Percentiles rank a stretch among this genome's conserved stretches.
phyloP scores from a whole-genome alignment of 2,329 filamentous ascomycete species.

The Cladosporium sp. region DNA sequence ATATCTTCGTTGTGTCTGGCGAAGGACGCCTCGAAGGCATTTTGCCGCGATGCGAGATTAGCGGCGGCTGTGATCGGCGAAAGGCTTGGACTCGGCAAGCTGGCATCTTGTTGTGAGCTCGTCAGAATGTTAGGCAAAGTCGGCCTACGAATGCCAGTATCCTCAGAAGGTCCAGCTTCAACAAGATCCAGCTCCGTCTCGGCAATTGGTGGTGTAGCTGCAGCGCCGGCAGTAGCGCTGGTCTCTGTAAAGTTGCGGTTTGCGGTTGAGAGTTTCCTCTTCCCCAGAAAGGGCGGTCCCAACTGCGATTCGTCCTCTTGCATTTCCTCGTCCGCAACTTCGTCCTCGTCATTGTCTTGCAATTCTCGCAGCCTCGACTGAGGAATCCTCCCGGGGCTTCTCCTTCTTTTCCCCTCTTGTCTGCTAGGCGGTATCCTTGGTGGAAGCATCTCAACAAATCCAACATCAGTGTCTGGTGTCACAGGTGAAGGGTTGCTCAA shows the following conservation, averaged over 20 bases:
- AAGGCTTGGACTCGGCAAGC: conserved; percentile 87
- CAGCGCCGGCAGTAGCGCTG: conserved; percentile 16
- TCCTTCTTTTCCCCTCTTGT: conserved; percentile 17
- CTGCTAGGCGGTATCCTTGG: conserved; percentile 18
- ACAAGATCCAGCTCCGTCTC: conserved; percentile 64
- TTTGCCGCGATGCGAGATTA: conserved; percentile 39
- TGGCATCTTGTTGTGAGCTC: conserved; percentile 77
- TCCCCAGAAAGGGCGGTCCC: conserved; percentile 23
- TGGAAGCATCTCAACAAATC: conserved; percentile 9
- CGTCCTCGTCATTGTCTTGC: conserved; percentile 23
- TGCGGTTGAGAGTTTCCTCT: conserved; percentile 13
- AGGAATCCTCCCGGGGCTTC: conserved; percentile 17
- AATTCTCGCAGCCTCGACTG: conserved; percentile 26
- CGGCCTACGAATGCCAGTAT: conserved; percentile 20
- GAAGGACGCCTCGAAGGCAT: conserved; percentile 32
- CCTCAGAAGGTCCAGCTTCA: conserved; percentile 22
- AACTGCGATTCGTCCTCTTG: conserved; percentile 28
- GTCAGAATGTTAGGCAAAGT: conserved; percentile 58
- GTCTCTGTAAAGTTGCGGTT: conserved; percentile 12
- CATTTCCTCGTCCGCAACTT: conserved; percentile 25
- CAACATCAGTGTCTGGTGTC: conserved; percentile 32
- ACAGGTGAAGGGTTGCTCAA: conserved; percentile 24
- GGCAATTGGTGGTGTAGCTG: conserved; percentile 71
- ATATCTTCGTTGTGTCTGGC: conserved; percentile 29
- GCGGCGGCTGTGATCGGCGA: conserved; percentile 85